Percentiles rank a stretch among this genome's conserved stretches.
phyloP scores from a whole-genome alignment of 495 filamentous ascomycete genomes.

The Penicillium daleae region DNA sequence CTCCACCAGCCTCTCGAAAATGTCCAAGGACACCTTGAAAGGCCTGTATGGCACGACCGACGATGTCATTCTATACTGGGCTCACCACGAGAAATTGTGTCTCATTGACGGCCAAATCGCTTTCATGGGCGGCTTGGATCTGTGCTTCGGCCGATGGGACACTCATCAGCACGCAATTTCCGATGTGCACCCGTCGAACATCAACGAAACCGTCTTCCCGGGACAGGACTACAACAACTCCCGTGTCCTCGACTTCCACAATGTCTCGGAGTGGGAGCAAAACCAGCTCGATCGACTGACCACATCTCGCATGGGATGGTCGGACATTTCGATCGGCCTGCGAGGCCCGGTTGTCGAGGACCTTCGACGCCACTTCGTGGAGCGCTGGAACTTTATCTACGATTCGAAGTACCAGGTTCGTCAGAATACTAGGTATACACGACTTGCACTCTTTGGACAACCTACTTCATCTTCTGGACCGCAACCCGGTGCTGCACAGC shows the following conservation, averaged over 20 bases:
- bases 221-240: constrained; percentile 98
- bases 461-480: constrained; percentile 28
- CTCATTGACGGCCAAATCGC: constrained; percentile 77
- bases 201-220: constrained; percentile 76
- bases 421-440: constrained; percentile 63
- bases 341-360: constrained; percentile 80
- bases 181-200: constrained; percentile 79
- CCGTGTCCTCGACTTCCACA: constrained; percentile 81
- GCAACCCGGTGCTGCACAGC: constrained; percentile 25
- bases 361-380: constrained; percentile 76
- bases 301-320: constrained; percentile 91
- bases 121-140: constrained; percentile 80
- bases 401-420: constrained; percentile 76
- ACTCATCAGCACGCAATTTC: constrained; percentile 77
- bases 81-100: constrained; percentile 94
- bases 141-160: constrained; percentile 69
- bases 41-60: constrained; percentile 80
- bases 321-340: constrained; percentile 82
- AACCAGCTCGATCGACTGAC: constrained; percentile 84
- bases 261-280: constrained; percentile 80
- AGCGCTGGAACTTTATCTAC: constrained; percentile 95
- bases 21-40: constrained; percentile 70
- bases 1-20: constrained; percentile 55
- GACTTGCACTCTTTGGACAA: constrained; percentile 49
- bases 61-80: constrained; percentile 88